Evolutionary conservation across 495 filamentous ascomycete species (phyloP).

Genomic region (Penicillium nucicola): DNA sequence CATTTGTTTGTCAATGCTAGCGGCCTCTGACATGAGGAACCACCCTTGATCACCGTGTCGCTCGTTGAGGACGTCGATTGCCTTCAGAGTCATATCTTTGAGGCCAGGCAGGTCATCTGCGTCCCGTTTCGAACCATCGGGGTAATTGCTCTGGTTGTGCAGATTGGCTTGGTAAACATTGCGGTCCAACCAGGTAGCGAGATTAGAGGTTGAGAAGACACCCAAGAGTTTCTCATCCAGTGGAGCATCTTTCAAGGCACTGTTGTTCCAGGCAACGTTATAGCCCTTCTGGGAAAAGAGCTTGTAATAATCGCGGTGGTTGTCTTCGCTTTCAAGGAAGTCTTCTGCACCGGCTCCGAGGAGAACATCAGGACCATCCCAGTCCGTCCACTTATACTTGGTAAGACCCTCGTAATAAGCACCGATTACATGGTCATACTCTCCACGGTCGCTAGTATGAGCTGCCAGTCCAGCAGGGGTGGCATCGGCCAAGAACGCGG

Average conservation of each 20-base stretch:
- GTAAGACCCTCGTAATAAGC: slow-evolving; percentile 53
- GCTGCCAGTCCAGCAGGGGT: slow-evolving; percentile 66
- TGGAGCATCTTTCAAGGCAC: slow-evolving; percentile 48
- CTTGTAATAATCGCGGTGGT: slow-evolving; percentile 62
- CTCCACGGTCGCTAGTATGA: slow-evolving; percentile 59
- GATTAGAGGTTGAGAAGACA: slow-evolving; percentile 62
- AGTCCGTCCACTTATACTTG: slow-evolving; percentile 66
- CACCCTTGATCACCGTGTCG: slow-evolving; percentile 64
- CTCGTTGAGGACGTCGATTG: slow-evolving; percentile 63
- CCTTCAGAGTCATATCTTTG: slow-evolving; percentile 80
- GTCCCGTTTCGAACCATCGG: slow-evolving; percentile 52
- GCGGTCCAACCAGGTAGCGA: slow-evolving; percentile 70
- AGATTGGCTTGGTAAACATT: slow-evolving; percentile 67
- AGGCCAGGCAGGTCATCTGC: slow-evolving; percentile 68
- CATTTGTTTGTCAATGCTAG: slow-evolving; percentile 80
- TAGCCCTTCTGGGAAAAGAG: slow-evolving; percentile 65
- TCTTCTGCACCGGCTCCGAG: slow-evolving; percentile 73
- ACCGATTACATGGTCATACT: slow-evolving; percentile 63
- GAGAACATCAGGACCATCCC: slow-evolving; percentile 65
- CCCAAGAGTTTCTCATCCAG: slow-evolving; percentile 59
- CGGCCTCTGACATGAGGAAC: slow-evolving; percentile 75
- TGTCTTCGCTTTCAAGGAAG: slow-evolving; percentile 46
- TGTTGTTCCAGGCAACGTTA: slow-evolving; percentile 63
- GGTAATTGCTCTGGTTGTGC: slow-evolving; percentile 55
- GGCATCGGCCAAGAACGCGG: slow-evolving; percentile 69